These are phyloP conservation scores for Spirogloea muscicola DNA, from an alignment of 139 green algal genomes.

Conservation along the genomic window DNA sequence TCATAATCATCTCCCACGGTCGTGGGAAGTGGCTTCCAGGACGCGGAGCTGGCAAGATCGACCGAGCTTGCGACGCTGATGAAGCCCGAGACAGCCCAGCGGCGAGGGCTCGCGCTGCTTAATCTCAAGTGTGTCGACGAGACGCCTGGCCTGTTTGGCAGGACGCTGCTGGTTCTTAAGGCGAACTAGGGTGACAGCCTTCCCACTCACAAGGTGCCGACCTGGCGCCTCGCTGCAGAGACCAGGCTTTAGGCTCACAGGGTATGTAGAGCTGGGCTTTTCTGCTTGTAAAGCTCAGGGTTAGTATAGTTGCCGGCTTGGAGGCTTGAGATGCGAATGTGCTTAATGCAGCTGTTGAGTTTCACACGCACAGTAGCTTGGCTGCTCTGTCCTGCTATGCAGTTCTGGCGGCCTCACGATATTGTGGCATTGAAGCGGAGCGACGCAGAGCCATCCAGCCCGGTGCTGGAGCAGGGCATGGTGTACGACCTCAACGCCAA, in stretches of 20 bases:
- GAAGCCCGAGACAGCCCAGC: slow-evolving; percentile 56
- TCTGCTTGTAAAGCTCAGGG: no score
- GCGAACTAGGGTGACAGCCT: slow-evolving; percentile 55
- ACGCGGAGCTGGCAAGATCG: slow-evolving; percentile 57
- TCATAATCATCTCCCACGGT: no score
- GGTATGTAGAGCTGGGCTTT: no score
- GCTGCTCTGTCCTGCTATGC: no score
- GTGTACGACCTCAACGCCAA: slow-evolving; percentile 45
- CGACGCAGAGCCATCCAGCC: slow-evolving; percentile 22
- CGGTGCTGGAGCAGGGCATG: slow-evolving; percentile 33
- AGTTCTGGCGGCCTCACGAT: no score
- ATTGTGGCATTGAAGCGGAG: slow-evolving; percentile 39
- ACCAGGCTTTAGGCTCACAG: no score
- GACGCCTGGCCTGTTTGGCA: slow-evolving; percentile 70
- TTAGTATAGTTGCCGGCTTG: no score
- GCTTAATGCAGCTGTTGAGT: no score
- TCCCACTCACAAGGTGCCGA: slow-evolving; percentile 42
- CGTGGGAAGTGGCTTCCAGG: background rate
- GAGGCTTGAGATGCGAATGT: no score
- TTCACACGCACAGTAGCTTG: no score
- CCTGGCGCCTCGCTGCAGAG: no score
- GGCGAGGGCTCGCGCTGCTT: slow-evolving; percentile 64
- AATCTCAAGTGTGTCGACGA: slow-evolving; percentile 69
- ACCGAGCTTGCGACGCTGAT: slow-evolving; percentile 31
- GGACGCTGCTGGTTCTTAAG: slow-evolving; percentile 79